These are phyloP conservation scores for Spathaspora boniae DNA, from an alignment of 805 yeast genomes.

Conservation along the genomic window DNA sequence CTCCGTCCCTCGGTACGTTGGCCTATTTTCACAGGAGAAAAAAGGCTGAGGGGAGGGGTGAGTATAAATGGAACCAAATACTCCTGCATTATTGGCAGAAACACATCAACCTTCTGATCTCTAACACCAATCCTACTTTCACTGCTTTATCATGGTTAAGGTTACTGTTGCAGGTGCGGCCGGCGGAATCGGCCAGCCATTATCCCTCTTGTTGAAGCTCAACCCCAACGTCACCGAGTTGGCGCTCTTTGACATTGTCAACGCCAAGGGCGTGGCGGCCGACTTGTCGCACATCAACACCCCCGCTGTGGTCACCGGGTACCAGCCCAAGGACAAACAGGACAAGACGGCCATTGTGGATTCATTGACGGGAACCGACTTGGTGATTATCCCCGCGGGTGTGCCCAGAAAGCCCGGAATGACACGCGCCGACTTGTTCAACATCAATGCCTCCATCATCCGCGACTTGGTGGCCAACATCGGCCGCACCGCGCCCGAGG, in stretches of 20 bases:
- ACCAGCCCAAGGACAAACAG: constrained; percentile 37
- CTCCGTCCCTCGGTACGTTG: too few species aligned
- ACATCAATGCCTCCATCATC: constrained; percentile 43
- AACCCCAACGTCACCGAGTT: constrained; percentile 37
- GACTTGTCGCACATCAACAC: constrained; percentile 43
- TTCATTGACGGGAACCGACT: constrained; percentile 36
- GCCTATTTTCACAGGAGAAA: too few species aligned
- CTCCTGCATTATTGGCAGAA: too few species aligned
- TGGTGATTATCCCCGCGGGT: constrained; percentile 46
- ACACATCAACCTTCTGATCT: constrained; percentile 1
- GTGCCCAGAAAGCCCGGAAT: constrained; percentile 48
- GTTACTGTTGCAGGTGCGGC: constrained; percentile 50
- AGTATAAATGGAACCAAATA: too few species aligned
- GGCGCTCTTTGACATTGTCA: constrained; percentile 41
- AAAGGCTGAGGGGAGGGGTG: too few species aligned
- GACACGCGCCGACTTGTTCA: constrained; percentile 47
- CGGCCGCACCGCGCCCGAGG: constrained; percentile 37
- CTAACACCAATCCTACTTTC: not conserved
- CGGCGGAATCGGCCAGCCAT: constrained; percentile 48
- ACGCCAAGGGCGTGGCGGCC: constrained; percentile 46
- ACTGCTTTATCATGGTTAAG: constrained; percentile 31
- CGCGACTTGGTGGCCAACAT: constrained; percentile 41
- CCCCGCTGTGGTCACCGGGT: constrained; percentile 37
- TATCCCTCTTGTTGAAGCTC: constrained; percentile 40
- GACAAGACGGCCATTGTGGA: constrained; percentile 34